phyloP scores from a whole-genome alignment of 306 rosid genomes.

The Prosopis cineraria region DNA sequence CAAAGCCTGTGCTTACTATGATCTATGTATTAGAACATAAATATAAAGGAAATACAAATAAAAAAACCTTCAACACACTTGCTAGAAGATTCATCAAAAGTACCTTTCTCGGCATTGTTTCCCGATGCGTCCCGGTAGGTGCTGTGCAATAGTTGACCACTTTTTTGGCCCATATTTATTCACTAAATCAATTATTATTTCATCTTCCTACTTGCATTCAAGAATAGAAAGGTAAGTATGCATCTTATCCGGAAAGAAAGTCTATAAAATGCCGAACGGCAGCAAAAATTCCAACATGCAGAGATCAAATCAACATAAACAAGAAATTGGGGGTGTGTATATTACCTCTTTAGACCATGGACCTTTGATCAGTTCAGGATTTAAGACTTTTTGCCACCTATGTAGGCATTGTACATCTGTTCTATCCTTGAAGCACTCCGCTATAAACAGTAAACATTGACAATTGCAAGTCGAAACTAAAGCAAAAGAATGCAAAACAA shows the following conservation, averaged over 20 bases:
- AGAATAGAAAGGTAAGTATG: conserved; percentile 26
- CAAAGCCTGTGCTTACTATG: neutral
- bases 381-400: conserved; percentile 99
- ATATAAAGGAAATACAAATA: neutral
- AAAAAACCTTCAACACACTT: neutral
- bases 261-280: conserved; percentile 2
- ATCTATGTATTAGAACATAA: neutral
- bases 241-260: conserved; percentile 3
- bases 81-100: conserved; percentile 14
- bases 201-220: conserved; percentile 80
- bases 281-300: conserved; percentile 1
- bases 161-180: conserved; percentile 85
- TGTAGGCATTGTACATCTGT: conserved; percentile 99
- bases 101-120: conserved; percentile 99
- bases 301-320: conserved; percentile 25
- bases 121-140: conserved; percentile 95
- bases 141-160: conserved; percentile 94
- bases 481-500: conserved; percentile 26
- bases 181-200: conserved; percentile 71
- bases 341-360: conserved; percentile 99
- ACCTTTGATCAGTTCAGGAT: conserved; percentile 96
- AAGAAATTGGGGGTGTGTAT: conserved; percentile 9
- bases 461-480: conserved; percentile 28
- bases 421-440: conserved; percentile 94
- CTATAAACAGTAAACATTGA: conserved; percentile 50